Percentiles rank a stretch among this genome's conserved stretches.
Evolutionary conservation across 177 flowering plant species (phyloP).

Genomic region (Vitis hybrid): DNA sequence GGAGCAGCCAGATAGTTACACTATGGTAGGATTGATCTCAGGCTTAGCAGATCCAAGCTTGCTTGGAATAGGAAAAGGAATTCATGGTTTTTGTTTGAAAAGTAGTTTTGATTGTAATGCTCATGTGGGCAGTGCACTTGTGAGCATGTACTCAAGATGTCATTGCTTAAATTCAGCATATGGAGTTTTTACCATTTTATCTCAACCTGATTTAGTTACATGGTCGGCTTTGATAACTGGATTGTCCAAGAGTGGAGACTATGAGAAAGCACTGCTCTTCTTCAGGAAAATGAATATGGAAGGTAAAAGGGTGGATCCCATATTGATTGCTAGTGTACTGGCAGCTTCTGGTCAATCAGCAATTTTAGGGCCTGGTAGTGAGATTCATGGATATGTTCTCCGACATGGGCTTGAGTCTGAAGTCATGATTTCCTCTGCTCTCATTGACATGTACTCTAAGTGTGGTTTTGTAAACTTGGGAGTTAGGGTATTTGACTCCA

Average conservation of each 20-base stretch:
- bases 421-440: slow-evolving; percentile 57
- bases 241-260: slow-evolving; percentile 52
- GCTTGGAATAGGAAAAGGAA: slow-evolving; percentile 39
- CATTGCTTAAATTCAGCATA: slow-evolving; percentile 50
- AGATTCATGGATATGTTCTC: slow-evolving; percentile 64
- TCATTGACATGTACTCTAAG: slow-evolving; percentile 75
- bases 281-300: slow-evolving; percentile 43
- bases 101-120: slow-evolving; percentile 40
- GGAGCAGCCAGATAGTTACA: slow-evolving; percentile 60
- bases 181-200: slow-evolving; percentile 42
- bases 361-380: slow-evolving; percentile 40
- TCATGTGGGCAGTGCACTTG: slow-evolving; percentile 67
- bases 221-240: slow-evolving; percentile 82
- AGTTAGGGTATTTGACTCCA: slow-evolving; percentile 39
- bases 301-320: slow-evolving; percentile 45
- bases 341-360: slow-evolving; percentile 57
- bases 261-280: slow-evolving; percentile 33
- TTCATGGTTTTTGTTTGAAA: slow-evolving; percentile 69
- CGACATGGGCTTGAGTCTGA: slow-evolving; percentile 44
- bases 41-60: slow-evolving; percentile 35
- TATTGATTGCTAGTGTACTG: slow-evolving; percentile 53
- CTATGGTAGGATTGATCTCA: slow-evolving; percentile 56
- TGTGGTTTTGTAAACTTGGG: slow-evolving; percentile 59
- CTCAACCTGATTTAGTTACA: slow-evolving; percentile 63
- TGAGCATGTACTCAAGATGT: slow-evolving; percentile 74